Percentiles rank a stretch among this genome's conserved stretches.
Conservation (phyloP, 2,329 filamentous ascomycete species). For the Penicillium sp. region DNA sequence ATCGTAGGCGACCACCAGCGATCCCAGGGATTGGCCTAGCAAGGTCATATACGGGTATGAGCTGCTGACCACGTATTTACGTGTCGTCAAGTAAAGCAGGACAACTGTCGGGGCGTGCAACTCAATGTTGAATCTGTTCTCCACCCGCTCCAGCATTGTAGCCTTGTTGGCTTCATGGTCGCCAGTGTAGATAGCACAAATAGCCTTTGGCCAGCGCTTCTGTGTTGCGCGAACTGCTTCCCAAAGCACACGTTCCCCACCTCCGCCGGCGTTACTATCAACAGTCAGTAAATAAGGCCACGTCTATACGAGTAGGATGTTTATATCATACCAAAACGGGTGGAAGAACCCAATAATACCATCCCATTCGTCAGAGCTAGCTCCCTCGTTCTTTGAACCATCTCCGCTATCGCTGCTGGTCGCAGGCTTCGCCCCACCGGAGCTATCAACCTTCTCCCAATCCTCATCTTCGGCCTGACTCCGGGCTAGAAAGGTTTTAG, state of each 20-base stretch:
- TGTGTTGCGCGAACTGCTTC: slow-evolving; percentile 91
- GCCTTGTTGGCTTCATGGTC: slow-evolving; percentile 85
- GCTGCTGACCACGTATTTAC: slow-evolving; percentile 79
- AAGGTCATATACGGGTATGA: slow-evolving; percentile 93
- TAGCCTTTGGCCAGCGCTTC: slow-evolving; percentile 79
- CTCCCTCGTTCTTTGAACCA: slow-evolving; percentile 34
- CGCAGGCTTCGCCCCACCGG: slow-evolving; percentile 45
- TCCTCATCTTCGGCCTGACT: slow-evolving; percentile 57
- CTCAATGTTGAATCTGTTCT: slow-evolving; percentile 88
- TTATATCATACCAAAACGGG: slow-evolving; percentile 75
- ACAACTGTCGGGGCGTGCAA: slow-evolving; percentile 78
- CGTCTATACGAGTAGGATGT: background rate
- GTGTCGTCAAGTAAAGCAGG: slow-evolving; percentile 87
- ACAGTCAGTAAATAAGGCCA: slow-evolving; percentile 12
- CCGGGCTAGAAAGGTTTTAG: slow-evolving; percentile 18
- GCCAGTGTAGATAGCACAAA: slow-evolving; percentile 92
- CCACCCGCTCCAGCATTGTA: slow-evolving; percentile 72
- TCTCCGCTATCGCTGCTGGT: slow-evolving; percentile 47
- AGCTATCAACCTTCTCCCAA: slow-evolving; percentile 67
- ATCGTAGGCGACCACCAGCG: slow-evolving; percentile 82
- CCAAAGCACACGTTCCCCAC: slow-evolving; percentile 94
- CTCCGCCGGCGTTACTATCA: slow-evolving; percentile 84
- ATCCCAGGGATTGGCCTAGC: slow-evolving; percentile 89
- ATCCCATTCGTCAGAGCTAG: slow-evolving; percentile 62
- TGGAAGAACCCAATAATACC: slow-evolving; percentile 96